Base-by-base conservation (phyloP, 129 eudicot genomes). In the Centella asiatica region DNA sequence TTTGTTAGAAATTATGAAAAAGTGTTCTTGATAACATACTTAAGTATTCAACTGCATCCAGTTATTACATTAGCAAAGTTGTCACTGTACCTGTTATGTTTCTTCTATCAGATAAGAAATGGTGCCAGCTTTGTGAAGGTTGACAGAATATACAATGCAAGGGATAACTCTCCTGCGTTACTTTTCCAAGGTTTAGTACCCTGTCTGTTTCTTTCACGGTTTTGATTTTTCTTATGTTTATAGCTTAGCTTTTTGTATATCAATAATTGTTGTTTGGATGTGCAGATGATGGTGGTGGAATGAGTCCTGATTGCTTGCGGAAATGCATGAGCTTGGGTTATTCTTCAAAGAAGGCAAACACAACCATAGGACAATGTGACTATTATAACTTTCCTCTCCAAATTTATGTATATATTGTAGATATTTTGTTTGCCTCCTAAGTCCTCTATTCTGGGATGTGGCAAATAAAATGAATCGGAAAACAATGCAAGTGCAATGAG, bases 241-340 rank as follows among this genome's bases (percentile, higher is more conserved):
- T 44, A 44, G 24, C 36, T 29, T 37, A 14, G 49, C 28, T 62
- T 48, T 54, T 14, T 10, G 29, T 48, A 45, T 51, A 22, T 46
- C 27, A 7, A 53, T 55, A 5, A 70, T 24, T 6, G 14, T 66
- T 20, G 33, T 50, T 60, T 26, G 32, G 31, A 50, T 73, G 20
- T 65, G 39, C 83, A 90, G 97, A 90, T 67, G 94, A 90, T 72
- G 95, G 97, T 31, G 94, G 95, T 63, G 97, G 97, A 72, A 90
- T 90, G 97, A 79, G 87, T 70, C 95, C 97, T 40, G 97, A 86
- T 31, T 64, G 78, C 56, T 70, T 90, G 52, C 78, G 89, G 51
- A 90, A 86, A 71, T 90, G 97, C 80, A 90, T 90, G 97, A 90
- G 97, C 75, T 77, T 90, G 74, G 97, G 97, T 22, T 90, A 90